Evolutionary conservation across 78 protist genomes (phyloP).

Genomic region (Fonticula alba): DNA sequence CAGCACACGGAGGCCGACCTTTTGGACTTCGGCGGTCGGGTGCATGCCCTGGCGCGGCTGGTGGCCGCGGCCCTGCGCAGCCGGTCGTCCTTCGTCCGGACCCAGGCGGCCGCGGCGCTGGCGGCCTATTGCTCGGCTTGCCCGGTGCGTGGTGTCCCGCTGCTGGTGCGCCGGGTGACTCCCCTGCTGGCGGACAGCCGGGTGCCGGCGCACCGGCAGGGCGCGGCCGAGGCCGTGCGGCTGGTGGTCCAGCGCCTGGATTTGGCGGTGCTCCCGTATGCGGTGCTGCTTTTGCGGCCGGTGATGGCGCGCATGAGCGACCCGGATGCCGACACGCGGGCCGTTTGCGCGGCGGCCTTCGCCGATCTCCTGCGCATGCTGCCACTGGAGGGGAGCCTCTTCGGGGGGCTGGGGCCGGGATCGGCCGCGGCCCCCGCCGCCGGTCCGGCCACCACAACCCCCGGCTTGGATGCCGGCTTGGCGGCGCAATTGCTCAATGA

Average conservation of each 20-base stretch:
- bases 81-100: too few species aligned
- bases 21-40: too few species aligned
- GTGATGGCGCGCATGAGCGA: constrained; percentile 6
- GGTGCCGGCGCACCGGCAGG: not conserved
- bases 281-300: not conserved
- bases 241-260: not conserved
- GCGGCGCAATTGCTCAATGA: not conserved
- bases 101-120: too few species aligned
- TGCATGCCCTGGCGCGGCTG: not conserved
- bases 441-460: constrained; percentile 18
- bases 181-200: constrained; percentile 6
- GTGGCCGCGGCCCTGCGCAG: not conserved
- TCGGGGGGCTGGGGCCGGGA: too few species aligned
- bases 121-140: too few species aligned
- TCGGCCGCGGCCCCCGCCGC: too few species aligned
- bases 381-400: constrained; percentile 39
- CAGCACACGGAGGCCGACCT: too few species aligned
- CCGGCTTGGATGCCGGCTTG: constrained; percentile 13
- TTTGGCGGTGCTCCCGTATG: not conserved
- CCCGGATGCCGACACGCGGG: constrained; percentile 8
- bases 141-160: too few species aligned
- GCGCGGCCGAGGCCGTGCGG: constrained; percentile 12
- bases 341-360: constrained; percentile 12
- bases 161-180: not conserved
- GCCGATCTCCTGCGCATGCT: constrained; percentile 22